Evolutionary conservation across 1,139 yeast species (phyloP), one percentile per base, ranked within the genome.

Genomic region (Nadsonia commutata): DNA sequence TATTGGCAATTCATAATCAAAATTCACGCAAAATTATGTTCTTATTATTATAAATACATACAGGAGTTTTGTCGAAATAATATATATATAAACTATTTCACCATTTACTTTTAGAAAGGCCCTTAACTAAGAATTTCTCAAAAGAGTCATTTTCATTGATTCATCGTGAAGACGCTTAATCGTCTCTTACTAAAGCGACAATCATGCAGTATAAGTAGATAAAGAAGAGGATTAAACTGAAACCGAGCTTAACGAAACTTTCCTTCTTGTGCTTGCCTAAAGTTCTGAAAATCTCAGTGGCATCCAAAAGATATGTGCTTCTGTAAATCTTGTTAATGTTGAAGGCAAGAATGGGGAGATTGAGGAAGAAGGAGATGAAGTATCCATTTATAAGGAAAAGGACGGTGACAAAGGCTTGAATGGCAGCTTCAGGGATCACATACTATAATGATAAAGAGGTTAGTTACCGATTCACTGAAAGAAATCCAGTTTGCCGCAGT

Each of bases 201-300:
- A 86, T 84, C 94, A 86, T 84, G 70, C 94, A 78, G 71, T 85
- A 85, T 60, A 85, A 71, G 73, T 83, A 84, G 72, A 73, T 84
- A 77, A 85, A 86, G 74, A 86, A 86, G 80, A 85, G 68, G 59
- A 83, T 65, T 58, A 85, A 71, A 63, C 83, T 86, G 74, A 82
- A 83, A 18, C 88, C 95, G 56, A 86, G 73, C 64, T 85, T 86
- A 61, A 82, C 65, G 58, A 85, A 84, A 41, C 86, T 75, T 65
- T 85, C 95, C 60, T 80, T 80, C 74, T 86, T 85, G 67, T 85
- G 90, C 59, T 78, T 80, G 52, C 82, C 74, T 57, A 86, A 75
- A 42, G 95, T 86, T 70, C 95, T 79, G 68, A 86, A 86, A 56
- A 86, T 86, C 64, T 85, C 95, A 42, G 96, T 86, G 47, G 96